A percentile compares a stretch with the other conserved stretches of the same genome.
phyloP scores from a whole-genome alignment of 768 basidiomycete genomes.

The Termitomyces sp. region DNA sequence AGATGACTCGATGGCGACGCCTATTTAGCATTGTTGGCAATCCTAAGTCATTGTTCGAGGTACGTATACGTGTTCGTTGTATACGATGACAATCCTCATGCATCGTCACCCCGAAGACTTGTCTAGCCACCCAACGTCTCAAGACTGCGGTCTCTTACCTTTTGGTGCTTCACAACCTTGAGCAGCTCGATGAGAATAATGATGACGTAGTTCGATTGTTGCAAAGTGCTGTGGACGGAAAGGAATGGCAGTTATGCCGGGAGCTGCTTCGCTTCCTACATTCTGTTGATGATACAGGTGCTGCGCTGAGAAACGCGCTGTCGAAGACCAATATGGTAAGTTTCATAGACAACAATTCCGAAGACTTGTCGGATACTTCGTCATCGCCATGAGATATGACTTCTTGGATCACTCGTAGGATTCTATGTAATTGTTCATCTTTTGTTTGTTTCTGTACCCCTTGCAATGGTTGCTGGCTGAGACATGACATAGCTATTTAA shows the following conservation, averaged over 20 bases:
- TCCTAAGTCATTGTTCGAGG: constrained; percentile 89
- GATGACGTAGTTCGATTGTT: constrained; percentile 80
- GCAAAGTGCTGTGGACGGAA: constrained; percentile 63
- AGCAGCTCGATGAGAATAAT: constrained; percentile 77
- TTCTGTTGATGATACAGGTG: constrained; percentile 85
- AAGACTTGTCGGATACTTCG: constrained; percentile 3
- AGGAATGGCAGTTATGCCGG: constrained; percentile 88
- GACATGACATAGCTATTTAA: not conserved
- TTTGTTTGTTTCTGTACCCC: not conserved
- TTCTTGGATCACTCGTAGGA: not conserved
- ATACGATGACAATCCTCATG: not conserved
- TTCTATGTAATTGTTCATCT: not conserved
- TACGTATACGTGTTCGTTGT: constrained; percentile 21
- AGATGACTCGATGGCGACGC: constrained; percentile 84
- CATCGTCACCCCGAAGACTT: constrained; percentile 42
- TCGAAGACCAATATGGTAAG: constrained; percentile 19
- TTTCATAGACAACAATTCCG: constrained; percentile 12
- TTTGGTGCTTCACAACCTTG: constrained; percentile 88
- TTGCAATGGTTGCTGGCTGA: not conserved
- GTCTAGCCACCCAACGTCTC: constrained; percentile 63
- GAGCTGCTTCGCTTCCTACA: constrained; percentile 90
- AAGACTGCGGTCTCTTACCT: constrained; percentile 92
- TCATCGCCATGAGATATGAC: not conserved
- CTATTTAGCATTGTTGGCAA: constrained; percentile 89
- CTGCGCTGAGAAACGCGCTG: constrained; percentile 58